Conservation (phyloP, 2,329 filamentous ascomycete species). For the Fusarium algeriense region DNA sequence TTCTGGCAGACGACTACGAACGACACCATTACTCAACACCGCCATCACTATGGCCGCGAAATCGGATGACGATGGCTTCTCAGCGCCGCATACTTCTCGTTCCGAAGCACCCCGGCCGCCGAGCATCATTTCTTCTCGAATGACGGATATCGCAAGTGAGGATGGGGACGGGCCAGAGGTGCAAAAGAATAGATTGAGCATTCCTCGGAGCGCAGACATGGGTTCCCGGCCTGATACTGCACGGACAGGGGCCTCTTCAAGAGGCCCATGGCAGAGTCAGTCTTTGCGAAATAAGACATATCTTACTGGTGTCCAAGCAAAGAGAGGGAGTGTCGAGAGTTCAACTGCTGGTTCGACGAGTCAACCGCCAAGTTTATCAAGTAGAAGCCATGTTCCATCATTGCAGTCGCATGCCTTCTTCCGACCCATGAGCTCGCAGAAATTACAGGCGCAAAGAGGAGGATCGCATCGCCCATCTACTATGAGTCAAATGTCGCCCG, state of each 20-base stretch:
- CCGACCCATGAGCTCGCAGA: constrained; percentile 95
- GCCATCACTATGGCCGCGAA: constrained; percentile 52
- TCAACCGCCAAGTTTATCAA: constrained; percentile 69
- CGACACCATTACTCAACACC: constrained; percentile 29
- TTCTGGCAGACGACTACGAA: constrained; percentile 25
- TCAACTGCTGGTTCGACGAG: constrained; percentile 66
- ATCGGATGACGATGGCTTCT: constrained; percentile 55
- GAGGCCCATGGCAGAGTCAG: constrained; percentile 64
- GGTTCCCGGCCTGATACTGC: constrained; percentile 67
- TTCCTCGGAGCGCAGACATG: constrained; percentile 56
- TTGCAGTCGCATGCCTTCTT: constrained; percentile 93
- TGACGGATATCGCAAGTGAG: constrained; percentile 74
- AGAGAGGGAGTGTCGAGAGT: constrained; percentile 58
- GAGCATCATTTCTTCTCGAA: constrained; percentile 78
- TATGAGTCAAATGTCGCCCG: constrained; percentile 52
- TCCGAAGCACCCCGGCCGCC: constrained; percentile 63
- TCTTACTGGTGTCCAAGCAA: constrained; percentile 57
- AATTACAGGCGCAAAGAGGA: constrained; percentile 87
- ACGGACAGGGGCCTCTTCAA: constrained; percentile 59
- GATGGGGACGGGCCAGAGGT: constrained; percentile 62
- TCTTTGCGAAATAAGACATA: constrained; percentile 65
- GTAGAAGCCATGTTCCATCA: constrained; percentile 89
- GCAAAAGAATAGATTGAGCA: constrained; percentile 45
- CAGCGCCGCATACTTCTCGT: constrained; percentile 56
- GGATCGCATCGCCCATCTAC: constrained; percentile 64